Conservation (phyloP, 202 grass and related monocot genomes). For the Alloteropsis angusta region DNA sequence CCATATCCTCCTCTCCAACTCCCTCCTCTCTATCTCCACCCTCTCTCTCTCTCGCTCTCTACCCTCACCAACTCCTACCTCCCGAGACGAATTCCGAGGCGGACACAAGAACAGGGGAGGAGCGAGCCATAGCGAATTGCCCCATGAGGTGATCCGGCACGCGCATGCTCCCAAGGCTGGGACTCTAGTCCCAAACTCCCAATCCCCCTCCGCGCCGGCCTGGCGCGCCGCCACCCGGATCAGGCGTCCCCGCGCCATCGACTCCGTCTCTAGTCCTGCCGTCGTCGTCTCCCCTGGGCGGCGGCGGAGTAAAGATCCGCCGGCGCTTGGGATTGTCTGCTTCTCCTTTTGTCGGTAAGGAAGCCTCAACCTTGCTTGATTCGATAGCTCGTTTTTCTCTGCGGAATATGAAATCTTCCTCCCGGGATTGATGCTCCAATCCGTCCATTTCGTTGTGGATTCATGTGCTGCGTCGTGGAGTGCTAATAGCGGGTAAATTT, state of each 20-base stretch:
- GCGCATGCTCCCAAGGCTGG: neutral
- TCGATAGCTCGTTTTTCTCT: neutral
- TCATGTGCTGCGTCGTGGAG: neutral
- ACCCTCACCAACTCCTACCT: conserved; percentile 40
- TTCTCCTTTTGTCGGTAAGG: conserved; percentile 18
- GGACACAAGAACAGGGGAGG: neutral
- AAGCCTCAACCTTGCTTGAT: neutral
- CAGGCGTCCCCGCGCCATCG: neutral
- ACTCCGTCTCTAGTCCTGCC: neutral
- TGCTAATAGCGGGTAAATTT: neutral
- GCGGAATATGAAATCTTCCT: neutral
- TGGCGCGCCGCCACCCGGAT: neutral
- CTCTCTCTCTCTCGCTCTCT: neutral
- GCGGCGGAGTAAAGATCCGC: conserved; percentile 4
- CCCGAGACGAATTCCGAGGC: conserved; percentile 1
- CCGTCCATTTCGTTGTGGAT: neutral
- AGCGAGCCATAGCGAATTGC: neutral
- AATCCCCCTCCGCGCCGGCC: neutral
- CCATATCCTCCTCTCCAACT: conserved; percentile 26
- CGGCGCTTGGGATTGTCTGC: neutral
- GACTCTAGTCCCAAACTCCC: conserved; percentile 14
- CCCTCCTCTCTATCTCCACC: neutral
- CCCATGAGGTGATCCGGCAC: conserved; percentile 29
- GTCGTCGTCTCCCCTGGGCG: neutral
- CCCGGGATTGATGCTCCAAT: neutral